Evolutionary conservation across 148 eudicot species (phyloP), one percentile per base, ranked within the genome.

Genomic region (Spergularia bocconei): DNA sequence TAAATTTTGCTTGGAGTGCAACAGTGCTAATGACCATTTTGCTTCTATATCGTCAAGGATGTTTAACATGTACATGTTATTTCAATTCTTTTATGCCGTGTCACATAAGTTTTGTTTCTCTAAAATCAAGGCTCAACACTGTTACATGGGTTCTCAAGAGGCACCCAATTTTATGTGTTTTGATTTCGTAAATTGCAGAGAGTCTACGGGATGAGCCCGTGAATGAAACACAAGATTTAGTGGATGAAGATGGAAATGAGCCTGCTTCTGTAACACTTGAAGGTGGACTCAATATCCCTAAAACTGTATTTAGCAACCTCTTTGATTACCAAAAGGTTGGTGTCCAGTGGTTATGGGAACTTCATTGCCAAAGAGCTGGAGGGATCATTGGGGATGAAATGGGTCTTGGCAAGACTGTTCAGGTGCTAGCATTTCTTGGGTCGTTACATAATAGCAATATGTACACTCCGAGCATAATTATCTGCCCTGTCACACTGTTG

Each of bases 401-500:
- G 97, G 99, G 99, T 75, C 98, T 95, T 73, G 99, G 99, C 56
- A 95, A 95, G 86, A 95, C 99, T n/a, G 82, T 95, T 66, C 99
- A 95, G 84, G 91, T 95, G 60, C 69, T 95, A 64, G 81, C 92
- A 64, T 95, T 92, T 75, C 96, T 95, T 71, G 99, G 92, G 70
- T 85, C 97, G 67, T 84, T 95, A 89, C 99, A 95, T 83, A 90
- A 80, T 82, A 95, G 99, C 81, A 78, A 87, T 74, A 82, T 89
- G 94, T 95, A 95, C 84, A 90, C 91, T 76, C 97, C 99, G 19
- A 95, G 99, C 86, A 89, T 95, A 63, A 77, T 95, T 81, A 69
- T 92, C 76, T 95, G 99, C 72, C 99, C 99, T 56, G 98, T 95
- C 73, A 95, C 99, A 19, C 88, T 95, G 29, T 75, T 95, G 79